Evolutionary conservation across 441 rosid species (phyloP), one percentile per base, ranked within the genome.

Genomic region (Theobroma grandiflorum): DNA sequence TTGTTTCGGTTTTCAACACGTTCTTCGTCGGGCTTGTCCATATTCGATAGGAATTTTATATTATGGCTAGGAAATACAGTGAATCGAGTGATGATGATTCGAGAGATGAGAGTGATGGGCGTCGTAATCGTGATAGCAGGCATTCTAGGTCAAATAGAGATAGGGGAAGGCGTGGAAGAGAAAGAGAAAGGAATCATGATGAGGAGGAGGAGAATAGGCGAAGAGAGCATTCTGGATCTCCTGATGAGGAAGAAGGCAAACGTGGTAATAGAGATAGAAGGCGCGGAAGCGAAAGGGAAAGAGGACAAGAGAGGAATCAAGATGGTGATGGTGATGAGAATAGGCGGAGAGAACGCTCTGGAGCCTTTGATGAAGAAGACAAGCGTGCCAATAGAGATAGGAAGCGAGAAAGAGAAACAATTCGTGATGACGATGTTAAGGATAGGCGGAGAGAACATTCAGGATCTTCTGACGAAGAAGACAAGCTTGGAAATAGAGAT

Each of bases 221-320:
- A 43, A 75, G 33, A 68, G 50, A 58, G 10, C 2, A 59, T 59
- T 22, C 64, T 22, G 35, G 15, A 59, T 59, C 83, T 20, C 85
- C 88, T 61, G 89, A 87, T 16, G 86, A 86, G 72, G 83, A 81
- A 77, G 83, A 15, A 64, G 78, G 64, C 43, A 76, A 72, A 82
- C 70, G 37, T 80, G 77, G 61, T 75, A 77, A 75, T 74, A 79
- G 78, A 65, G 81, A 70, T 69, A 71, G 77, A 14, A 47, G 77
- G 75, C 42, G 71, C 14, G 79, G 80, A 77, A 85, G 75, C 58
- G 20, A 1, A 16, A 53, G n/a, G 45, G 72, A 8, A 68, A 43
- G 55, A 26, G 73, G 31, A 26, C 31, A 26, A 68, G 80, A 82
- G 61, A 75, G 80, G 61, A 77, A 78, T 65, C 84, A 55, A 42